Evolutionary conservation across 371 early-diverging fungal genomes (phyloP).

Genomic region (Apophysomyces elegans): DNA sequence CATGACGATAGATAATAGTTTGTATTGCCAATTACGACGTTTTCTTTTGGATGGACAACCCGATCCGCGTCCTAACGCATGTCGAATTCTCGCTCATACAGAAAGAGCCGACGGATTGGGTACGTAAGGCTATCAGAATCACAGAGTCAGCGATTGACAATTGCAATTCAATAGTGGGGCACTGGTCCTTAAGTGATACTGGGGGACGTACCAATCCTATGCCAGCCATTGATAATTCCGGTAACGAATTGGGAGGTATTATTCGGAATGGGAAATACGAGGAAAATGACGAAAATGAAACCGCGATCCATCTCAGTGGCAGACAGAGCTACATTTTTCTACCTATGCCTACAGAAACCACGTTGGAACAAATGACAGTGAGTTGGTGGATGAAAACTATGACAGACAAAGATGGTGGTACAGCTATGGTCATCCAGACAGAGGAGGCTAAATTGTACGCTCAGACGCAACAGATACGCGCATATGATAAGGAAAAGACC

Average conservation of each 20-base stretch:
- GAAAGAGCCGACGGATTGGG: constrained; percentile 32
- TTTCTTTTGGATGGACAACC: constrained; percentile 39
- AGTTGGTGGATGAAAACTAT: constrained; percentile 54
- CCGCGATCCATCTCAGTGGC: constrained; percentile 36
- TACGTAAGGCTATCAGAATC: constrained; percentile 12
- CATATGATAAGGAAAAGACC: neutral
- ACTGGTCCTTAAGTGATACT: constrained; percentile 39
- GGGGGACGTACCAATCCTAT: constrained; percentile 24
- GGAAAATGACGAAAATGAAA: neutral
- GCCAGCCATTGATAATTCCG: constrained; percentile 42
- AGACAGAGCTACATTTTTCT: constrained; percentile 44
- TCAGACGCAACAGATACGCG: constrained; percentile 23
- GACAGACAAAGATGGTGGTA: constrained; percentile 26
- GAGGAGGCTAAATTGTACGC: constrained; percentile 43
- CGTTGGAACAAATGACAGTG: constrained; percentile 34
- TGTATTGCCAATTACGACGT: constrained; percentile 47
- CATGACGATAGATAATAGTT: constrained; percentile 48
- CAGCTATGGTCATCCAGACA: constrained; percentile 46
- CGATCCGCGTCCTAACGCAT: constrained; percentile 37
- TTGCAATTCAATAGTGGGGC: constrained; percentile 25
- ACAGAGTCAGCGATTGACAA: too few relatives aligned
- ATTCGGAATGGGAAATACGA: constrained; percentile 33
- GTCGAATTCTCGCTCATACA: constrained; percentile 32
- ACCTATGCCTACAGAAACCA: constrained; percentile 34
- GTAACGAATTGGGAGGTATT: constrained; percentile 39